Percentiles rank a stretch among this genome's conserved stretches.
These are phyloP conservation scores for Plectosphaerella cucumerina DNA, from an alignment of 2,329 filamentous ascomycete genomes.

Conservation along the genomic window DNA sequence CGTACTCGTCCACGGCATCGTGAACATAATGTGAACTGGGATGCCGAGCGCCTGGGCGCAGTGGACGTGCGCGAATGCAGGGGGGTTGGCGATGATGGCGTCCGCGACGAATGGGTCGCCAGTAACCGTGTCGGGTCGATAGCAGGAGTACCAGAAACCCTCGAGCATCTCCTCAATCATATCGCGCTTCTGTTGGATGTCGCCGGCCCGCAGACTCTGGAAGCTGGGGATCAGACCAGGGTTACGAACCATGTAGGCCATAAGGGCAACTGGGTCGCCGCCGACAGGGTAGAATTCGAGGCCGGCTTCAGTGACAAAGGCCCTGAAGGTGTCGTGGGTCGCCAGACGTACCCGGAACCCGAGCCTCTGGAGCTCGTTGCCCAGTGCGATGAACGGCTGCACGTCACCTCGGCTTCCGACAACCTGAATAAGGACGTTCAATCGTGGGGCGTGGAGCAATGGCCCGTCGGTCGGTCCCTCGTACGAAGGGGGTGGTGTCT, in stretches of 20 bases:
- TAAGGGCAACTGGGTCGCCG: conserved; percentile 39
- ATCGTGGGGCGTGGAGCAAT: not conserved
- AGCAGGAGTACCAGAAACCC: conserved; percentile 16
- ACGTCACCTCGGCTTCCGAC: conserved; percentile 16
- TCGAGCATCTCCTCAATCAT: conserved; percentile 16
- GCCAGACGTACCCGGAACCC: conserved; percentile 47
- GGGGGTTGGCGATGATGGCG: conserved; percentile 42
- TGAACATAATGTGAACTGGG: conserved; percentile 40
- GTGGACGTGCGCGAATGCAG: conserved; percentile 38
- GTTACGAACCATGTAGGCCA: conserved; percentile 20
- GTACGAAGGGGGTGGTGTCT: not conserved
- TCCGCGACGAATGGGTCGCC: conserved; percentile 37
- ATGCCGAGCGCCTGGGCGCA: conserved; percentile 36
- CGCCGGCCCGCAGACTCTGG: conserved; percentile 16
- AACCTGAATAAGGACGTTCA: not conserved
- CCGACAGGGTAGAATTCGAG: conserved; percentile 48
- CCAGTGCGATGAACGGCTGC: conserved; percentile 51
- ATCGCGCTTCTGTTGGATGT: conserved; percentile 17
- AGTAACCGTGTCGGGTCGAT: conserved; percentile 7
- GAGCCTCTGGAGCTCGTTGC: conserved; percentile 37
- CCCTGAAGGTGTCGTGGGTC: conserved; percentile 42
- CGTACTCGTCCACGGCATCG: conserved; percentile 71
- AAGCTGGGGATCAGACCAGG: conserved; percentile 20
- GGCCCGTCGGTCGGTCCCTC: not conserved
- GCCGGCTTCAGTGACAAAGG: conserved; percentile 39